A percentile compares a stretch with the other conserved stretches of the same genome.
phyloP scores from a whole-genome alignment of 495 filamentous ascomycete genomes.

The Cryomyces minteri region DNA sequence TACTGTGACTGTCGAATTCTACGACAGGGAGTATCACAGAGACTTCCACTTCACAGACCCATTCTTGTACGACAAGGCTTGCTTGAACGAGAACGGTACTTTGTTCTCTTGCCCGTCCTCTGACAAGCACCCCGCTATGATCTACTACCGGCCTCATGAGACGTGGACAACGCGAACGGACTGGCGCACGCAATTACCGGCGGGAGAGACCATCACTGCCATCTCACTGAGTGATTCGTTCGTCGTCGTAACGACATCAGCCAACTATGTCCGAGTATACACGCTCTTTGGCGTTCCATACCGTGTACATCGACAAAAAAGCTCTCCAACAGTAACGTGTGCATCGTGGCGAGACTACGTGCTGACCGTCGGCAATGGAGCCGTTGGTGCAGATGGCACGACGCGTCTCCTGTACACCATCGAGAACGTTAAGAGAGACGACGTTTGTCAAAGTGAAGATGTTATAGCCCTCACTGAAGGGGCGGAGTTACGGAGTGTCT shows the following conservation, averaged over 20 bases:
- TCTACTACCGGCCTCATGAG: constrained; percentile 96
- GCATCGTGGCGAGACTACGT: constrained; percentile 88
- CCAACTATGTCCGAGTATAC: constrained; percentile 78
- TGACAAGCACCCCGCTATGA: constrained; percentile 38
- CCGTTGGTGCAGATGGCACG: constrained; percentile 58
- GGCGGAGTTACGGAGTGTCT: constrained; percentile 54
- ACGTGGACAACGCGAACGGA: constrained; percentile 84
- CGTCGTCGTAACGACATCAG: constrained; percentile 66
- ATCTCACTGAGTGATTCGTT: constrained; percentile 89
- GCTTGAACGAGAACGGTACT: constrained; percentile 65
- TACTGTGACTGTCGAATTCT: constrained; percentile 94
- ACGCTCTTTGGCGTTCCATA: constrained; percentile 84
- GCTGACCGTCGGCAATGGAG: constrained; percentile 81
- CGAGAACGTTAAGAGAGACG: constrained; percentile 83
- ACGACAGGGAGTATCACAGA: constrained; percentile 76
- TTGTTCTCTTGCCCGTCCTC: constrained; percentile 69
- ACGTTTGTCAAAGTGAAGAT: constrained; percentile 82
- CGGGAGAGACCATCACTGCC: constrained; percentile 60
- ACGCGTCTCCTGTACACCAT: constrained; percentile 69
- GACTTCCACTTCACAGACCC: constrained; percentile 97
- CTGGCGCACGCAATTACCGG: constrained; percentile 72
- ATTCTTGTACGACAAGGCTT: constrained; percentile 91
- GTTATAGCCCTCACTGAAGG: constrained; percentile 65
- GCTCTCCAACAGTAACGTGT: constrained; percentile 73
- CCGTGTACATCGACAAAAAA: constrained; percentile 78